phyloP scores from a whole-genome alignment of 805 yeast species.

The Torulaspora microellipsoides region DNA sequence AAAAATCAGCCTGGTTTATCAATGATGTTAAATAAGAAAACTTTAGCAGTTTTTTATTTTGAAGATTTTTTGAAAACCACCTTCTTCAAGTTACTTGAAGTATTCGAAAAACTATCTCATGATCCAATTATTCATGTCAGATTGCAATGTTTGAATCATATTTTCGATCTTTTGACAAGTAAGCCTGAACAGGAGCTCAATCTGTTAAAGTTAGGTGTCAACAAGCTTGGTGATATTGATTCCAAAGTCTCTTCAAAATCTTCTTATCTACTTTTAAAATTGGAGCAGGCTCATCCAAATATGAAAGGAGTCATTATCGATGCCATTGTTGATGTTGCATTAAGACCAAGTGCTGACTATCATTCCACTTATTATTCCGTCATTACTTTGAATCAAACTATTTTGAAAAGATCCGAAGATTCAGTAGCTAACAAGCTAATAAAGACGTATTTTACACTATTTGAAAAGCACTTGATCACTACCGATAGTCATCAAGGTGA shows the following conservation, averaged over 20 bases:
- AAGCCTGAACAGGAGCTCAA: constrained; percentile 98
- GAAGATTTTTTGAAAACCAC: constrained; percentile 82
- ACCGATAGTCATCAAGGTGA: constrained; percentile 48
- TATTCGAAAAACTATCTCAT: constrained; percentile 75
- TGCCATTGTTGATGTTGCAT: constrained; percentile 73
- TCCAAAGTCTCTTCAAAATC: constrained; percentile 86
- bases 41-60: constrained; percentile 71
- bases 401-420: constrained; percentile 70
- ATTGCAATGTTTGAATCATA: constrained; percentile 66
- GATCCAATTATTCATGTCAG: constrained; percentile 89
- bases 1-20: constrained; percentile 63
- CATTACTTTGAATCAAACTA: constrained; percentile 87
- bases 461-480: constrained; percentile 75
- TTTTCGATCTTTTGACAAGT: constrained; percentile 71
- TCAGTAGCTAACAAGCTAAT: constrained; percentile 80
- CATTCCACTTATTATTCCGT: constrained; percentile 86
- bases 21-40: constrained; percentile 44
- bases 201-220: constrained; percentile 79
- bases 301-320: constrained; percentile 83
- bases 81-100: constrained; percentile 70
- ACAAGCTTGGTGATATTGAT: constrained; percentile 90
- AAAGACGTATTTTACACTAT: constrained; percentile 78
- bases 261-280: constrained; percentile 70
- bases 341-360: constrained; percentile 71
- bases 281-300: constrained; percentile 91